Evolutionary conservation across 192 early-diverging fungal genomes (phyloP), one percentile per base, ranked within the genome.

Genomic region (Podila horticola): DNA sequence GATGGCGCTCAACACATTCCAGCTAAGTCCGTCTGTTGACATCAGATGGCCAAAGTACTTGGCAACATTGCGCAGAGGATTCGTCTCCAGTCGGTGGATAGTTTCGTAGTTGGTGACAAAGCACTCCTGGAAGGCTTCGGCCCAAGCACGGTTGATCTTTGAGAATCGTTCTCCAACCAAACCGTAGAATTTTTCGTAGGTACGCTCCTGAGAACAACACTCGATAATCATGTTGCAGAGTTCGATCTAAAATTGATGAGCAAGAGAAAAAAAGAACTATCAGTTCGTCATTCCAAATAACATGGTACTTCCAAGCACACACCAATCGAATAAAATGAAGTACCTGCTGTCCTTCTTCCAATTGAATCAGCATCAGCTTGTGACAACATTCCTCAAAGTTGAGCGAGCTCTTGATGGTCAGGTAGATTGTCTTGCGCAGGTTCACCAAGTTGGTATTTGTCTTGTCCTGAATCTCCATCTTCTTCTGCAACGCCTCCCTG

Each of bases 181-280:
- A 7, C 97, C 97, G 74, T 94, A 98, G 68, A 97, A 97, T 65
- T 89, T 95, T 69, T 96, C 92, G 82, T 97, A 99, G 8, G 97
- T 98, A 15, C 95, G 88, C 76, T 98, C 97, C 79, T 99, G 96
- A 7, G 93, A 91, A 79, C 97, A 98, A 88, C 96, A 97, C 76
- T 99, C 97, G 61, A 98, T 94, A 58, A 99, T 90, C 97, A 99
- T 99, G 74, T 97, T 96, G 79, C 91, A 92, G 36, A 99, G 84
- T 83, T 98, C 97, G 45, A 94, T 88, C 88, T 90, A 82, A 20
- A 22, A 36, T 55, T 26, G 52, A 24, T 55, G 34, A 36, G 7
- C n/a, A n/a, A 13, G 41, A 45, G 15, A 41, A 9, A 9, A 11
- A n/a, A n/a, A n/a, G n/a, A n/a, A n/a, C n/a, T 45, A 45, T 45